Evolutionary conservation across 202 grass and related monocot species (phyloP).

Genomic region (Carex arenaria): DNA sequence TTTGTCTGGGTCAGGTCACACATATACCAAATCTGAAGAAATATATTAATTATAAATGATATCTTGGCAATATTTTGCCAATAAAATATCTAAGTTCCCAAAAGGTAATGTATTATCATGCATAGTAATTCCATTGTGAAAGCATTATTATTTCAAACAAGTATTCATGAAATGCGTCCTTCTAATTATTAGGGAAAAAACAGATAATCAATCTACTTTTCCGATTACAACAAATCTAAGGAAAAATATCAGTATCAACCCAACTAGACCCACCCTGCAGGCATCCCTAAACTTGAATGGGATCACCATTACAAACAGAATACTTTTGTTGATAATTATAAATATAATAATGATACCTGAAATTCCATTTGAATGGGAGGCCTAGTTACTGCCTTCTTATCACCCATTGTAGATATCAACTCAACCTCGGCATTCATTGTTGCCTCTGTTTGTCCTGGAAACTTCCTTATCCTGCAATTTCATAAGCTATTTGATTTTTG

Average conservation of each 20-base stretch:
- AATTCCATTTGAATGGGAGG: conserved; percentile 60
- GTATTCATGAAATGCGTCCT: neutral
- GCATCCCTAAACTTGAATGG: neutral
- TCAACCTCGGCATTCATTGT: conserved; percentile 53
- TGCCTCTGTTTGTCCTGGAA: conserved; percentile 48
- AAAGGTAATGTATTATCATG: no score
- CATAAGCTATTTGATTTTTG: conserved; percentile 15
- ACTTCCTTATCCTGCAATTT: conserved; percentile 46
- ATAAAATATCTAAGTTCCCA: neutral
- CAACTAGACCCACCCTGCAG: neutral
- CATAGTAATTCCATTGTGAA: neutral
- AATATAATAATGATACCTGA: conserved; percentile 32
- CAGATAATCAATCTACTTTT: neutral
- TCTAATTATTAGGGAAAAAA: neutral
- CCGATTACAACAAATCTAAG: neutral
- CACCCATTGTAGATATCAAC: conserved; percentile 52
- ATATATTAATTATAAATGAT: neutral
- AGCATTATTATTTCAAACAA: neutral
- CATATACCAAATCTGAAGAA: neutral
- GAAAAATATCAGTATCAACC: neutral
- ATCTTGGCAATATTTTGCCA: neutral
- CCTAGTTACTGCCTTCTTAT: conserved; percentile 40
- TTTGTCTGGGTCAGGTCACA: neutral
- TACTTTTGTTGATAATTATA: neutral
- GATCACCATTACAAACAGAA: neutral